These are phyloP conservation scores for Camelina laxa DNA, from an alignment of 345 rosid species.

Conservation along the genomic window DNA sequence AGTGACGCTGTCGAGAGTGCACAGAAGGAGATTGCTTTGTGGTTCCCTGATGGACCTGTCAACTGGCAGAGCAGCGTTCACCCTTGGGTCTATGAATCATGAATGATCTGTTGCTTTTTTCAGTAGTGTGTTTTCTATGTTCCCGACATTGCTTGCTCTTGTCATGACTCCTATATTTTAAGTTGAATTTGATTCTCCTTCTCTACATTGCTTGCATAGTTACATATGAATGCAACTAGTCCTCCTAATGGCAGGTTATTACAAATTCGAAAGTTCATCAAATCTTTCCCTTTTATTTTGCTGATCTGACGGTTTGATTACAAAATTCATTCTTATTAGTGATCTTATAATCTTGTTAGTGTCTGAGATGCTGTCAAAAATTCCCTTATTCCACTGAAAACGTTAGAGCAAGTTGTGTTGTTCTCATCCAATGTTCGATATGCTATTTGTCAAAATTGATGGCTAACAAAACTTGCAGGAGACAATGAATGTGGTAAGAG, in stretches of 20 bases:
- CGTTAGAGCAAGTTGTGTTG: too few species aligned
- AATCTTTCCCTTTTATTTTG: too few species aligned
- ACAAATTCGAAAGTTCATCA: too few species aligned
- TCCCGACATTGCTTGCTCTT: neutral
- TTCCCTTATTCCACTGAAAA: too few species aligned
- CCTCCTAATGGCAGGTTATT: neutral
- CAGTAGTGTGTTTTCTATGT: neutral
- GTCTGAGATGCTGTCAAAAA: too few species aligned
- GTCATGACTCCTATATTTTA: neutral
- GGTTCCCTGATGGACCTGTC: constrained; percentile 87
- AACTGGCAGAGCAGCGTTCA: constrained; percentile 82
- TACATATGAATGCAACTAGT: neutral
- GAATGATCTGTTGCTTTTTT: neutral
- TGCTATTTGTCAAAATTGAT: too few species aligned
- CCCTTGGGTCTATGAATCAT: constrained; percentile 86
- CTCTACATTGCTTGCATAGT: neutral
- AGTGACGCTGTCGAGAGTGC: constrained; percentile 88
- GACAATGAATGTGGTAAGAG: too few species aligned
- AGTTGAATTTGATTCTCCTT: neutral
- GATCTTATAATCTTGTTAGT: too few species aligned
- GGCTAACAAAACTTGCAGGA: too few species aligned
- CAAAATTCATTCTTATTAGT: too few species aligned
- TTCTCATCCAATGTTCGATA: too few species aligned
- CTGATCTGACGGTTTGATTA: too few species aligned
- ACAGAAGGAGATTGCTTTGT: constrained; percentile 80